Evolutionary conservation across 2,329 filamentous ascomycete genomes (phyloP).

Genomic region (Cladosporium austrohemisphaericum): DNA sequence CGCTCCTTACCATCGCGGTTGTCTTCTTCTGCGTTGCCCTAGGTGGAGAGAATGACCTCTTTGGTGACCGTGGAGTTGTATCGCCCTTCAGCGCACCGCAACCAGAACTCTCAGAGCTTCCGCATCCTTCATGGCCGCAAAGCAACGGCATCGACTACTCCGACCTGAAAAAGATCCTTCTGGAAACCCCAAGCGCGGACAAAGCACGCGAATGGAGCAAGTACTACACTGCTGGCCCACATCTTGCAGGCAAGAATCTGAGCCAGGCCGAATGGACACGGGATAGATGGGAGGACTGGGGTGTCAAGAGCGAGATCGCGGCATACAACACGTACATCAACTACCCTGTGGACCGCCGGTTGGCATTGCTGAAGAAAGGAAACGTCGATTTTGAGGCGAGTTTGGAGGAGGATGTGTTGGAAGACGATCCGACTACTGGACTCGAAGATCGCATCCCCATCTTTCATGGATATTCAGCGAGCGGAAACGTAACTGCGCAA

Average conservation of each 20-base stretch:
- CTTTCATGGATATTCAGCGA: constrained; percentile 93
- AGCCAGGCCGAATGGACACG: constrained; percentile 51
- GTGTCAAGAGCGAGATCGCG: constrained; percentile 44
- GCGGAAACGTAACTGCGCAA: constrained; percentile 80
- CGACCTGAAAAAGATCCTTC: constrained; percentile 54
- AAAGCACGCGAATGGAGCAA: constrained; percentile 49
- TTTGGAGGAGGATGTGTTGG: constrained; percentile 77
- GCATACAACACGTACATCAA: constrained; percentile 52
- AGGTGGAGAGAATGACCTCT: constrained; percentile 31
- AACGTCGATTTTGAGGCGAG: constrained; percentile 52
- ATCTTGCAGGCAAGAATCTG: constrained; percentile 50
- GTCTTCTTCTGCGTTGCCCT: constrained; percentile 39
- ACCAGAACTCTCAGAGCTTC: constrained; percentile 24
- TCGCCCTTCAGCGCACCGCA: neutral
- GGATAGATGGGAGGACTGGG: constrained; percentile 48
- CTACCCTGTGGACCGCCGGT: constrained; percentile 46
- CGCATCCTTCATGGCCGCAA: constrained; percentile 38
- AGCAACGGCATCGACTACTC: constrained; percentile 49
- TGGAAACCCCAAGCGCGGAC: constrained; percentile 51
- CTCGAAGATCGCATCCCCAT: constrained; percentile 72
- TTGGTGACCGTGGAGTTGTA: constrained; percentile 32
- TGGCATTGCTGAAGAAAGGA: constrained; percentile 42
- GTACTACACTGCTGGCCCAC: constrained; percentile 50
- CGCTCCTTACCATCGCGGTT: constrained; percentile 37
- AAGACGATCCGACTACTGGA: constrained; percentile 75